Evolutionary conservation across 2,329 filamentous ascomycete genomes (phyloP), one percentile per base, ranked within the genome.

Genomic region (Phaeophleospora eucalypticola): DNA sequence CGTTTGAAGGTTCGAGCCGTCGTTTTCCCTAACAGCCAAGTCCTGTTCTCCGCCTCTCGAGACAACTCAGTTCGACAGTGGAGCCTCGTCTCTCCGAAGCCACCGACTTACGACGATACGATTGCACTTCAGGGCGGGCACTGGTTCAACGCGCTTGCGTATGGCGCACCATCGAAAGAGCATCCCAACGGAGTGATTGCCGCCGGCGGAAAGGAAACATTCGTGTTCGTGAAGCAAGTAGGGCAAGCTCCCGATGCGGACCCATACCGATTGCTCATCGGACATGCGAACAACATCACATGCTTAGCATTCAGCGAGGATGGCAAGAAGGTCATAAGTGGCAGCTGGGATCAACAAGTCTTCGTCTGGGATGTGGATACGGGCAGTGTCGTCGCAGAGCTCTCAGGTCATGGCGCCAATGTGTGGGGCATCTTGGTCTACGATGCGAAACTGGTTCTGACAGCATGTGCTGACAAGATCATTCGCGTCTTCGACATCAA

Each of bases 371-470:
- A 77, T 53, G 73, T 93, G n/a, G 80, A 81, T 34, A 89, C 85
- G 56, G 96, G 91, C 87, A 89, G 94, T 63, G 80, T 80, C 8
- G 80, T 86, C 54, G 71, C 82, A 24, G 72, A 85, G 38, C 74
- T 98, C 15, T 71, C 80, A 37, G 89, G 88, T 4, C 89, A 96
- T 62, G 80, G 84, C 45, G 86, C 81, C 33, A 85, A 84, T 41
- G 89, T 98, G 12, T 97, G 90, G 91, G 85, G 85, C n/a, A 89
- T 96, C 3, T 69, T 97, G 47, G 86, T 87, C 14, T 84, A 91
- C 53, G 86, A 94, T 64, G 79, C 83, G 45, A 79, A 83, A 32
- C 89, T 85, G 0, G 79, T 97, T 38, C 80, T 96, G 49, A 97
- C 91, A 9, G 65, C 62, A 35, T 95, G 87, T 60, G 91, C 93